Conservation (phyloP, 2,329 filamentous ascomycete species). For the Botryotinia convoluta region DNA sequence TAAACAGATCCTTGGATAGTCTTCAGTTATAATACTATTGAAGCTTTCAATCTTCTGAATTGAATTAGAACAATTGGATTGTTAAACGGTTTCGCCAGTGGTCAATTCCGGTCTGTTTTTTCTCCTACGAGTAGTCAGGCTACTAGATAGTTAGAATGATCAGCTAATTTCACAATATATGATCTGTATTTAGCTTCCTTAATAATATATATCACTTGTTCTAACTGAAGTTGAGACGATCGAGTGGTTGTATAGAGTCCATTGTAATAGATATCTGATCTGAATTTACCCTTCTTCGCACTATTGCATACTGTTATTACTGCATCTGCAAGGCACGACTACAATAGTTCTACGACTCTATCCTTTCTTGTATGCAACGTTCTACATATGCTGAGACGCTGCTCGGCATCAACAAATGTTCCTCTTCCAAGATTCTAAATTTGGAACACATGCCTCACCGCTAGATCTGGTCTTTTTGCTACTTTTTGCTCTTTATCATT, state of each 20-base stretch:
- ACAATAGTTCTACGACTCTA: constrained; percentile 1
- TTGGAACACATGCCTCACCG: constrained; percentile 9
- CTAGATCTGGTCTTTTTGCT: constrained; percentile 2
- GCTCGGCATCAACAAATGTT: background rate
- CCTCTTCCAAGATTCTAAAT: constrained; percentile 1
- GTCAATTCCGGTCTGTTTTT: too few relatives aligned
- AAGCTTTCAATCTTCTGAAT: too few relatives aligned
- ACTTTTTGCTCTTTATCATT: background rate
- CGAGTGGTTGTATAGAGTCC: background rate
- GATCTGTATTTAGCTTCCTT: background rate
- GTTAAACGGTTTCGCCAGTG: too few relatives aligned
- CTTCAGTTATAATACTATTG: too few relatives aligned
- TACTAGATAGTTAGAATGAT: background rate
- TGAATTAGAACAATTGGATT: too few relatives aligned
- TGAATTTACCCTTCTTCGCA: background rate
- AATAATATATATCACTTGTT: background rate
- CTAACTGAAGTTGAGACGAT: background rate
- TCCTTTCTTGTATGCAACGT: background rate
- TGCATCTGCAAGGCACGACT: constrained; percentile 12
- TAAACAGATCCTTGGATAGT: too few relatives aligned
- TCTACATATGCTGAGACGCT: background rate
- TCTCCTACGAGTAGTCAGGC: too few relatives aligned
- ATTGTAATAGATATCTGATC: background rate
- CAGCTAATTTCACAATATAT: background rate
- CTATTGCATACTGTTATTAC: background rate